phyloP scores from a whole-genome alignment of 2,329 filamentous ascomycete species.

The Basipetospora sp. region DNA sequence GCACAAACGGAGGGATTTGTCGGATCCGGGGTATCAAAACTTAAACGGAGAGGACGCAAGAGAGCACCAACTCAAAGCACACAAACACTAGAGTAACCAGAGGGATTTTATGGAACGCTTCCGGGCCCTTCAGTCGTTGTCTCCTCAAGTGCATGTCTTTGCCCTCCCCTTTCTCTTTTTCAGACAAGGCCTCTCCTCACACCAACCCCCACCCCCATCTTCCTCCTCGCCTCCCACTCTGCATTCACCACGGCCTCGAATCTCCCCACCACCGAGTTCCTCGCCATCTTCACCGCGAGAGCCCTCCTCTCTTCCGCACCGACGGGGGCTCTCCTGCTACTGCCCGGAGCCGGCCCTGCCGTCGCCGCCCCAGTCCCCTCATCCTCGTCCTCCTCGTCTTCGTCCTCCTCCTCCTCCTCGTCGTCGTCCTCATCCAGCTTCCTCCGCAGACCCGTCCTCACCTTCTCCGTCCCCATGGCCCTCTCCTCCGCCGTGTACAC shows the following conservation, averaged over 20 bases:
- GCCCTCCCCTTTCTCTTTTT: too few relatives aligned
- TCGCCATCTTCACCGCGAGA: slow-evolving; percentile 30
- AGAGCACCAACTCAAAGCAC: too few relatives aligned
- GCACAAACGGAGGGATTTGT: too few relatives aligned
- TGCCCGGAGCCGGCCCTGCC: not conserved
- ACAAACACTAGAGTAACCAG: too few relatives aligned
- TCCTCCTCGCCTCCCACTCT: slow-evolving; percentile 21
- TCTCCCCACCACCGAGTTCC: slow-evolving; percentile 31
- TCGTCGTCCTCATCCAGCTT: slow-evolving; percentile 35
- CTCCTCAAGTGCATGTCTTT: too few relatives aligned
- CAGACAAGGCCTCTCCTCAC: not conserved
- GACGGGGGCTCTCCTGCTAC: too few relatives aligned
- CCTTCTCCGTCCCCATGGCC: slow-evolving; percentile 49
- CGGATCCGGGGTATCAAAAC: too few relatives aligned
- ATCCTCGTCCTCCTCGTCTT: slow-evolving; percentile 32
- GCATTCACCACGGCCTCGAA: slow-evolving; percentile 30
- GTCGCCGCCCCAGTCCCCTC: slow-evolving; percentile 14
- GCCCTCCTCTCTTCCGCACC: slow-evolving; percentile 19
- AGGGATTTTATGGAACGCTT: too few relatives aligned
- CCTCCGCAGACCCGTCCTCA: slow-evolving; percentile 54
- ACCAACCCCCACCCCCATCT: slow-evolving; percentile 6
- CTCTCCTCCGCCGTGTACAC: slow-evolving; percentile 60
- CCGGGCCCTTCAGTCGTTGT: too few relatives aligned
- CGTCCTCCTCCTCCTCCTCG: slow-evolving; percentile 45
- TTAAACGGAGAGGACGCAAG: too few relatives aligned